Conservation (phyloP, 2,329 filamentous ascomycete genomes). For the Zasmidium angulare region DNA sequence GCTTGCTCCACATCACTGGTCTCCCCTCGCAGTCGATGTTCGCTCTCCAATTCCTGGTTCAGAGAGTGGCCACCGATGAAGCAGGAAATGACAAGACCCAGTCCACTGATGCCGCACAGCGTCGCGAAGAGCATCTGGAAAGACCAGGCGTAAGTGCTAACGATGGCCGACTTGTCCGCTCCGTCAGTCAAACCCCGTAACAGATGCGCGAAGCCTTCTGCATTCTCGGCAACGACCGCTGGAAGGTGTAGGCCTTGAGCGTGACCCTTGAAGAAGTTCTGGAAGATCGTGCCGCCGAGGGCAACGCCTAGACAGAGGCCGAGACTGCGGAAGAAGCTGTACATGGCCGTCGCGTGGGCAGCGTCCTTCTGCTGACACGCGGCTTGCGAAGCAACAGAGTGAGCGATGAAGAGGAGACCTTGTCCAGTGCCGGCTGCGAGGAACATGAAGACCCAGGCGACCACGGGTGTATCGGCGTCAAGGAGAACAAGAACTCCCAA, state of each 20-base stretch:
- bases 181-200: conserved; percentile 18
- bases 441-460: conserved; percentile 46
- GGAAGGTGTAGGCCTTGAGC: conserved; percentile 13
- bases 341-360: conserved; percentile 42
- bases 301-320: conserved; percentile 51
- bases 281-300: conserved; percentile 46
- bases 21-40: conserved; percentile 10
- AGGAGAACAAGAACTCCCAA: conserved; percentile 46
- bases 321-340: conserved; percentile 49
- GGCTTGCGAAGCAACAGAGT: conserved; percentile 48
- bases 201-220: conserved; percentile 22
- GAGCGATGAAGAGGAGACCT: conserved; percentile 44
- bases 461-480: conserved; percentile 37
- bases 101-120: conserved; percentile 24
- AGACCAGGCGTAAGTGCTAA: conserved; percentile 20
- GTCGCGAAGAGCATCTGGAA: conserved; percentile 26
- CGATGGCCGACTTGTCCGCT: conserved; percentile 13
- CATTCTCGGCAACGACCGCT: conserved; percentile 18
- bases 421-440: conserved; percentile 42
- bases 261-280: conserved; percentile 29
- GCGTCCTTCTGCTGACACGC: conserved; percentile 32
- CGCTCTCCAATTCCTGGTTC: conserved; percentile 16
- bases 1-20: neutral
- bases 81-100: conserved; percentile 21
- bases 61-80: conserved; percentile 17